Conservation (phyloP, 805 yeast genomes). For the Crinitomyces ghanaensis region DNA sequence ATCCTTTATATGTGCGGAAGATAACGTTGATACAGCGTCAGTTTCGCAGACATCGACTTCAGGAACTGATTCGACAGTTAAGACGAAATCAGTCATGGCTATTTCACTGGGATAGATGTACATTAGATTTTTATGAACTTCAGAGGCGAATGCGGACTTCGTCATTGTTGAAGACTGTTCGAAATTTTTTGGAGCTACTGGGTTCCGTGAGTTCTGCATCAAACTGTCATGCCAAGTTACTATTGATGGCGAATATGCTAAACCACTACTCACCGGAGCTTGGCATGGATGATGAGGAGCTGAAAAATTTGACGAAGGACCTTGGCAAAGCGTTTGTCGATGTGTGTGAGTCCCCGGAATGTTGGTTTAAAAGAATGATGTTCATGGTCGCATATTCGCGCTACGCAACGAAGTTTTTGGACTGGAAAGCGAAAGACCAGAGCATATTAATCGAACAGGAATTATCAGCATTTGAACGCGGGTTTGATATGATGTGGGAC, state of each 20-base stretch:
- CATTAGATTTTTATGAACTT: too few species aligned
- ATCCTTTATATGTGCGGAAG: too few species aligned
- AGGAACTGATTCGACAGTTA: constrained; percentile 5
- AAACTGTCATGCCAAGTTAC: constrained; percentile 14
- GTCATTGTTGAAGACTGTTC: constrained; percentile 1
- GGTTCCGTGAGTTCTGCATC: constrained; percentile 12
- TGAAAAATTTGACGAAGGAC: constrained; percentile 5
- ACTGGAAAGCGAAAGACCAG: constrained; percentile 13
- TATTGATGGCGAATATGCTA: constrained; percentile 15
- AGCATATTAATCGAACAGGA: constrained; percentile 6
- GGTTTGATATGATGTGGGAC: constrained; percentile 5
- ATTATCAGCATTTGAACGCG: constrained; percentile 4
- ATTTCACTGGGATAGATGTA: constrained; percentile 14
- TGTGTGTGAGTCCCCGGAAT: constrained; percentile 11
- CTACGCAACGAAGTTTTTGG: constrained; percentile 10
- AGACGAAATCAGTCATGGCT: constrained; percentile 12
- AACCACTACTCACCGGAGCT: constrained; percentile 10
- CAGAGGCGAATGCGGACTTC: constrained; percentile 4
- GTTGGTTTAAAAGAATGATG: constrained; percentile 10
- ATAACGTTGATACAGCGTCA: constrained; percentile 14
- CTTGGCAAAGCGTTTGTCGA: constrained; percentile 11
- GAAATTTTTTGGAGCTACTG: constrained; percentile 8
- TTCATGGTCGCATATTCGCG: constrained; percentile 13
- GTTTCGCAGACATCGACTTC: constrained; percentile 10
- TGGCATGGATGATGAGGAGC: constrained; percentile 3